A percentile compares a stretch with the other conserved stretches of the same genome.
Evolutionary conservation across 2,329 filamentous ascomycete genomes (phyloP).

Genomic region (Drechslera avenae): DNA sequence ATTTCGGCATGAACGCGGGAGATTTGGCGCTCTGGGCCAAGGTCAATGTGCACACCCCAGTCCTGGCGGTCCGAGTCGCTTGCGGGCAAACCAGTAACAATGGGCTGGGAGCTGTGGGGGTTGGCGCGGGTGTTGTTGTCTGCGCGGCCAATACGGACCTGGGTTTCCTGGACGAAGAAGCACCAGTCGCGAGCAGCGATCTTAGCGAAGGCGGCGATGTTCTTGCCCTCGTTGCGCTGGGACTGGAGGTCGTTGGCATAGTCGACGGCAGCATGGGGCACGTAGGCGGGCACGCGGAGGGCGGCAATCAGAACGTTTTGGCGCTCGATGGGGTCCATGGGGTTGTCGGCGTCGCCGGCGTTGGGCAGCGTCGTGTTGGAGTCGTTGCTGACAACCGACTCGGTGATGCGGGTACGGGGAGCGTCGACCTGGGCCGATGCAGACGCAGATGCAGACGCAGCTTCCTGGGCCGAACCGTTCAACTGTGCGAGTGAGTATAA

Average conservation of each 20-base stretch:
- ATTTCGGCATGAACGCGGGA: conserved; percentile 58
- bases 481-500: conserved; percentile 37
- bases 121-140: conserved; percentile 40
- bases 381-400: conserved; percentile 50
- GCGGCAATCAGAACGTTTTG: conserved; percentile 48
- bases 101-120: conserved; percentile 36
- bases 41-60: conserved; percentile 77
- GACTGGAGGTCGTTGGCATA: conserved; percentile 60
- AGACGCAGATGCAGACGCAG: conserved; percentile 22
- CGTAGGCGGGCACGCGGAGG: conserved; percentile 52
- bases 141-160: conserved; percentile 73
- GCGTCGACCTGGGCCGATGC: conserved; percentile 25
- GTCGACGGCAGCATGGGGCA: conserved; percentile 62
- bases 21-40: conserved; percentile 61
- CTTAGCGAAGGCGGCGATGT: conserved; percentile 73
- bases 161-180: conserved; percentile 78
- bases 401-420: conserved; percentile 42
- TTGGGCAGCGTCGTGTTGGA: conserved; percentile 47
- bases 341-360: conserved; percentile 37
- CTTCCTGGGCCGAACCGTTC: conserved; percentile 39
- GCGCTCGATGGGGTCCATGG: conserved; percentile 41
- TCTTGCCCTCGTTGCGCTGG: conserved; percentile 50
- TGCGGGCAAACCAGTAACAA: conserved; percentile 29
- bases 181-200: conserved; percentile 83
- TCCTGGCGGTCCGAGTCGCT: conserved; percentile 35